Conservation (phyloP, 1,284 basidiomycete genomes). For the Trametes pubescens region DNA sequence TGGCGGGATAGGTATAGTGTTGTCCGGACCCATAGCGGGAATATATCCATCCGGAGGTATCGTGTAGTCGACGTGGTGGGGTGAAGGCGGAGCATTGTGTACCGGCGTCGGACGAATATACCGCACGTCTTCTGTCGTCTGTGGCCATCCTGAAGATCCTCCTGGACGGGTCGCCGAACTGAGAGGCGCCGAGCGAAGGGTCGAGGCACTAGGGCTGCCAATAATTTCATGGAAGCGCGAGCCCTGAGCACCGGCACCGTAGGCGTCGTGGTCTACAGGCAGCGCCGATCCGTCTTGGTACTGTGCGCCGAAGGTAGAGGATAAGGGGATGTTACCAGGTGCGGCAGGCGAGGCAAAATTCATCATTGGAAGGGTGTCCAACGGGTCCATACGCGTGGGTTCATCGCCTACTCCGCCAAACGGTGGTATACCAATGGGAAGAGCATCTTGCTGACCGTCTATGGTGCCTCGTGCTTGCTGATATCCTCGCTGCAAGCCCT, state of each 20-base stretch:
- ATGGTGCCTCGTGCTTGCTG: conserved; percentile 37
- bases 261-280: not conserved
- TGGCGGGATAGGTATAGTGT: conserved; percentile 38
- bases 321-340: conserved; percentile 22
- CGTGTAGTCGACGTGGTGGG: conserved; percentile 29
- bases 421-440: conserved; percentile 25
- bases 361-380: conserved; percentile 36
- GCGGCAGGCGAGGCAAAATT: conserved; percentile 32
- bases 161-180: conserved; percentile 15
- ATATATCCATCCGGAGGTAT: conserved; percentile 41
- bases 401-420: conserved; percentile 13
- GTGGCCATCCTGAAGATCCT: conserved; percentile 24
- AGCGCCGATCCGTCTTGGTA: conserved; percentile 10
- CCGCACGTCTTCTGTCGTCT: conserved; percentile 20
- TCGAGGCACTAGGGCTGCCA: conserved; percentile 35
- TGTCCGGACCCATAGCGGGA: conserved; percentile 34
- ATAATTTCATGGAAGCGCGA: conserved; percentile 43
- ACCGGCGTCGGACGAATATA: conserved; percentile 31
- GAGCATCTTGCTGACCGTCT: conserved; percentile 16
- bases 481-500: conserved; percentile 42
- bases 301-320: conserved; percentile 16
- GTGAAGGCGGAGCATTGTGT: conserved; percentile 34
- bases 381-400: conserved; percentile 22
- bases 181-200: conserved; percentile 31
- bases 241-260: conserved; percentile 33